Conservation (phyloP, 176 grass and related monocot species). For the Hordeum marinum region DNA sequence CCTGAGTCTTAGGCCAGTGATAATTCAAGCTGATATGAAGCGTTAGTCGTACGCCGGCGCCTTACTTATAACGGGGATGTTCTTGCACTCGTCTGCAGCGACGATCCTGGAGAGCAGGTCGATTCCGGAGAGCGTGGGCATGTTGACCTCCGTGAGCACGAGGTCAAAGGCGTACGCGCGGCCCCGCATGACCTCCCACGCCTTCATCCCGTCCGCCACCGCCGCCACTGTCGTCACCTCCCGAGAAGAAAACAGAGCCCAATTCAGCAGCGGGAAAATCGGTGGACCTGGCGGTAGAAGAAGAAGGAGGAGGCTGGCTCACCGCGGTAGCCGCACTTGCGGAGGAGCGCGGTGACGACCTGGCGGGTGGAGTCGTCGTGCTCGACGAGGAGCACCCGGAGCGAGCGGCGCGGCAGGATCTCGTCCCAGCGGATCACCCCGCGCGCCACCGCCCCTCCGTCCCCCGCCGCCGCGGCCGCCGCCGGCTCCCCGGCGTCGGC, state of each 20-base stretch:
- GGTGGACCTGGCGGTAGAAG: too few species aligned
- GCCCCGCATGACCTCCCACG: slow-evolving; percentile 78
- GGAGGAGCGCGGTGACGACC: slow-evolving; percentile 89
- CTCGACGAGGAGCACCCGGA: slow-evolving; percentile 92
- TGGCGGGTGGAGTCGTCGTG: slow-evolving; percentile 92
- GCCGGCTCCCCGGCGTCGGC: background rate
- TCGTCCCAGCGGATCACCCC: slow-evolving; percentile 65
- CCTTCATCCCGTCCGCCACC: slow-evolving; percentile 83
- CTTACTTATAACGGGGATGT: slow-evolving; percentile 96
- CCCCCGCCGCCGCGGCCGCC: background rate
- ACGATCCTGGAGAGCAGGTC: slow-evolving; percentile 75
- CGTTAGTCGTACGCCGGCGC: background rate
- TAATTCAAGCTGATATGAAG: background rate
- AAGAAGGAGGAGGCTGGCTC: background rate
- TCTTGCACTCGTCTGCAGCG: slow-evolving; percentile 75
- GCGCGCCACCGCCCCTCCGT: background rate
- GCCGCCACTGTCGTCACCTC: slow-evolving; percentile 53
- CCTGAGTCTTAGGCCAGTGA: background rate
- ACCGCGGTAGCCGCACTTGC: slow-evolving; percentile 97
- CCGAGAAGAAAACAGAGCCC: background rate
- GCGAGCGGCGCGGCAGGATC: slow-evolving; percentile 72
- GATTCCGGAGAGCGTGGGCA: slow-evolving; percentile 93
- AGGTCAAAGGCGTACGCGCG: slow-evolving; percentile 77
- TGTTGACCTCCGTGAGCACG: slow-evolving; percentile 86
- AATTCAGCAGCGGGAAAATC: background rate